Percentiles rank a stretch among this genome's conserved stretches.
Conservation (phyloP, 495 filamentous ascomycete genomes). For the Lindgomyces ingoldianus region DNA sequence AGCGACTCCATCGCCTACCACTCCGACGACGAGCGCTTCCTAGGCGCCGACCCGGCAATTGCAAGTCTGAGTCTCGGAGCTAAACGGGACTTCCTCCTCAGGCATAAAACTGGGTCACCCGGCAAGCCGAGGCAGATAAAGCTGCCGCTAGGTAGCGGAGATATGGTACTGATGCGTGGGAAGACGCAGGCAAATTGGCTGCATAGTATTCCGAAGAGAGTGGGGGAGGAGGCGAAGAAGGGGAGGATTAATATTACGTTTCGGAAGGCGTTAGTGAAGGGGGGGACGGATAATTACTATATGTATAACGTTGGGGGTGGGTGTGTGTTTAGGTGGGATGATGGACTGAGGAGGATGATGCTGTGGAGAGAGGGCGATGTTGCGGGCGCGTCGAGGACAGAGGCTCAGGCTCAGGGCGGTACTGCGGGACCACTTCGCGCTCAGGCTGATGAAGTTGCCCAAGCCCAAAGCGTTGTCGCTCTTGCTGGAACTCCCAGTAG, state of each 20-base stretch:
- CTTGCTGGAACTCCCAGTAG: no score
- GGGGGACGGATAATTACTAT: conserved; percentile 72
- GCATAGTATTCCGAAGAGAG: conserved; percentile 73
- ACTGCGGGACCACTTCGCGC: neutral
- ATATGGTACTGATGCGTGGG: conserved; percentile 73
- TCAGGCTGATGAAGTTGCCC: no score
- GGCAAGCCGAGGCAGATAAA: conserved; percentile 54
- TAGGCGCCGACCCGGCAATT: conserved; percentile 66
- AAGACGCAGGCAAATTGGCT: conserved; percentile 70
- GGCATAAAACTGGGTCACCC: conserved; percentile 58
- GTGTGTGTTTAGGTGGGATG: conserved; percentile 63
- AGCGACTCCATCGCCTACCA: conserved; percentile 73
- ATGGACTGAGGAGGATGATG: conserved; percentile 56
- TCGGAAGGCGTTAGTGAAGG: conserved; percentile 61
- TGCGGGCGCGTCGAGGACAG: neutral
- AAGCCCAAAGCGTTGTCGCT: no score
- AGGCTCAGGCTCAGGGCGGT: neutral
- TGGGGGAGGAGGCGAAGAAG: conserved; percentile 54
- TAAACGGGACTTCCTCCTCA: conserved; percentile 67
- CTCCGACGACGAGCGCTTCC: conserved; percentile 74
- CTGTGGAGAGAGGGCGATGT: conserved; percentile 14
- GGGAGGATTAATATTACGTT: conserved; percentile 79
- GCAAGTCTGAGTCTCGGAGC: conserved; percentile 69
- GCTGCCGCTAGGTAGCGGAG: conserved; percentile 61
- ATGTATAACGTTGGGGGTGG: conserved; percentile 73